These are phyloP conservation scores for Coriaria nepalensis DNA, from an alignment of 306 rosid species.

Conservation along the genomic window DNA sequence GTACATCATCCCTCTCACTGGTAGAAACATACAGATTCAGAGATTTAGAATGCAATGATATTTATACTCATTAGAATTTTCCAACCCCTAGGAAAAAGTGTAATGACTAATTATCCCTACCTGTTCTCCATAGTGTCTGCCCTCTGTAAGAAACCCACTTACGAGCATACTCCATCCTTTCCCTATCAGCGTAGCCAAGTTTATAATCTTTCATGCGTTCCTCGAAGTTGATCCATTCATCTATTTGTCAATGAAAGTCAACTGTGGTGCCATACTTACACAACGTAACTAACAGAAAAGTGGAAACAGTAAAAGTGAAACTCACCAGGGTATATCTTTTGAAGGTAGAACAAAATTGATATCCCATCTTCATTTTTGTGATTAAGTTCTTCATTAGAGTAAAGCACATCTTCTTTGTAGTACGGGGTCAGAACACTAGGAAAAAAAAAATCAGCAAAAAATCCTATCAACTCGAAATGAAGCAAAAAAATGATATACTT, in stretches of 20 bases:
- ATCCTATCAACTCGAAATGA: too few species aligned
- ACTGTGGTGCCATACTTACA: slow-evolving; percentile 12
- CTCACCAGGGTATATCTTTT: slow-evolving; percentile 86
- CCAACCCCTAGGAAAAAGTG: too few species aligned
- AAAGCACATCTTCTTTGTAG: slow-evolving; percentile 76
- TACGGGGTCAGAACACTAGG: slow-evolving; percentile 97
- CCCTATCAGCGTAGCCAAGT: slow-evolving; percentile 6
- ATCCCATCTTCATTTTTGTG: slow-evolving; percentile 91
- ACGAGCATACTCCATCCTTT: slow-evolving; percentile 32
- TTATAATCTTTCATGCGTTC: slow-evolving; percentile 32
- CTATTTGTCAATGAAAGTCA: slow-evolving; percentile 27
- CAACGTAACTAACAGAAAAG: not conserved
- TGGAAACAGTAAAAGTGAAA: slow-evolving; percentile 16
- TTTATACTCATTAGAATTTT: slow-evolving; percentile 3
- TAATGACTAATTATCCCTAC: slow-evolving; percentile 28
- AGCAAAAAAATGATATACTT: not conserved
- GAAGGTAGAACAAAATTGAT: slow-evolving; percentile 76
- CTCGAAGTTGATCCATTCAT: slow-evolving; percentile 75
- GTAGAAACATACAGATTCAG: slow-evolving; percentile 15
- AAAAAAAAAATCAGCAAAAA: slow-evolving; percentile 7
- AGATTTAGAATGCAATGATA: not conserved
- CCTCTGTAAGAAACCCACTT: slow-evolving; percentile 94
- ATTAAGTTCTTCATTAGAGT: slow-evolving; percentile 52
- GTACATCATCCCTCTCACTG: slow-evolving; percentile 99
- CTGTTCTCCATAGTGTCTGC: slow-evolving; percentile 94